These are phyloP conservation scores for Pseudopyrenochaeta lycopersici DNA, from an alignment of 2,329 filamentous ascomycete species.

Conservation along the genomic window DNA sequence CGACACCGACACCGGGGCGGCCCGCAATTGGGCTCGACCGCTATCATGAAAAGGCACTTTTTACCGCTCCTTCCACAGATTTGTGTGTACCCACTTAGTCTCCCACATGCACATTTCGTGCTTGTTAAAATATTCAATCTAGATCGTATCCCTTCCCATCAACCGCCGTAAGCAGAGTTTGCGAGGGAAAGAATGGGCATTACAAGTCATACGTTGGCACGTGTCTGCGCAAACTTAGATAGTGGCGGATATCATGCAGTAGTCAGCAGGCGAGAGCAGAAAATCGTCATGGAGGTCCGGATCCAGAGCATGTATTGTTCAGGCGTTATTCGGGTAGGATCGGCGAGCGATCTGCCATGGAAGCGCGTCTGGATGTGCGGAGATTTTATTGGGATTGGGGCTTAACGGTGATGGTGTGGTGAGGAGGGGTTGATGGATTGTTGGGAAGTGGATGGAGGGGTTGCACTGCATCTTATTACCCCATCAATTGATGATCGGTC, in stretches of 20 bases:
- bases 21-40: slow-evolving; percentile 24
- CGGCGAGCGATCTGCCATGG: slow-evolving; percentile 33
- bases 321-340: slow-evolving; percentile 26
- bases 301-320: not conserved
- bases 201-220: not conserved
- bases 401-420: slow-evolving; percentile 24
- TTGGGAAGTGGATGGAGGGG: not conserved
- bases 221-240: not conserved
- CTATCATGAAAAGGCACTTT: slow-evolving; percentile 1
- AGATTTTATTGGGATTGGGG: slow-evolving; percentile 23
- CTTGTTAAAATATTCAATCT: not conserved
- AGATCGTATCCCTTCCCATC: no score
- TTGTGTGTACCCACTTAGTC: not conserved
- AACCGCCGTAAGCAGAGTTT: not conserved
- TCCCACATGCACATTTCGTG: not conserved
- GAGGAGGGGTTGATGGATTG: slow-evolving; percentile 23
- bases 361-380: slow-evolving; percentile 36
- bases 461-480: not conserved
- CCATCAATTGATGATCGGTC: not conserved
- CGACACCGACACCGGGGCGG: slow-evolving; percentile 25
- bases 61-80: not conserved
- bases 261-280: not conserved
- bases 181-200: not conserved
- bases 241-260: slow-evolving; percentile 1
- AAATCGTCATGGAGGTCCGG: slow-evolving; percentile 4